Evolutionary conservation across 257 asterid genomes (phyloP), one percentile per base, ranked within the genome.

Genomic region (Schizonepeta tenuifolia): DNA sequence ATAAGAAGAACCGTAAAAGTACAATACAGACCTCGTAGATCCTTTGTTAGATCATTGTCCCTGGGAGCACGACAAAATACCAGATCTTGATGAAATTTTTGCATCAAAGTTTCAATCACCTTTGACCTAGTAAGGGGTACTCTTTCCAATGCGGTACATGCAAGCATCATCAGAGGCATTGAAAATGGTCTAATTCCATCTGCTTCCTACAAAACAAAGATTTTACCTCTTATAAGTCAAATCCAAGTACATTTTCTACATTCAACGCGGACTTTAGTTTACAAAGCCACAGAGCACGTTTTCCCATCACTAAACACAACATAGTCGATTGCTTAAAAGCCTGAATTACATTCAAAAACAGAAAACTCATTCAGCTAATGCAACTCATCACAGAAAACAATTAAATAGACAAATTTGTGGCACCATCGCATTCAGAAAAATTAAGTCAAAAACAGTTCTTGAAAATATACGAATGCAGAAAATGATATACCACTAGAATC

Each of bases 121-220:
- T 83, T 89, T 4, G 74, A 65, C 31, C 98, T 83, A 58, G 93
- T 86, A 36, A 91, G 64, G 3, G 99, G 99, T 58, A 94, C 95
- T 85, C 99, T 91, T 83, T 94, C 99, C 58, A 94, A 60, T 22
- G 99, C 98, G 0, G 96, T 91, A 62, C 99, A 91, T 9, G 98
- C 87, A 75, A 88, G 95, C 86, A 79, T 86, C 99, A 91, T 91
- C 64, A 94, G 83, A 62, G 99, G 98, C 99, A 94, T 91, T 13
- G 97, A 89, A 73, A 94, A 89, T 28, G 99, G 98, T 78, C 97
- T 87, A 56, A 94, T 91, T 77, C 99, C 98, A 85, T 91, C 98
- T 71, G 68, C 24, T 87, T 82, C 85, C 97, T 89, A 80, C 83
- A 79, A 61, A 38, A 70, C 61, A 83, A 61, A 21, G 26, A 59